Base-by-base conservation (phyloP, 1,284 basidiomycete species). In the Cutaneotrichosporon sp. region DNA sequence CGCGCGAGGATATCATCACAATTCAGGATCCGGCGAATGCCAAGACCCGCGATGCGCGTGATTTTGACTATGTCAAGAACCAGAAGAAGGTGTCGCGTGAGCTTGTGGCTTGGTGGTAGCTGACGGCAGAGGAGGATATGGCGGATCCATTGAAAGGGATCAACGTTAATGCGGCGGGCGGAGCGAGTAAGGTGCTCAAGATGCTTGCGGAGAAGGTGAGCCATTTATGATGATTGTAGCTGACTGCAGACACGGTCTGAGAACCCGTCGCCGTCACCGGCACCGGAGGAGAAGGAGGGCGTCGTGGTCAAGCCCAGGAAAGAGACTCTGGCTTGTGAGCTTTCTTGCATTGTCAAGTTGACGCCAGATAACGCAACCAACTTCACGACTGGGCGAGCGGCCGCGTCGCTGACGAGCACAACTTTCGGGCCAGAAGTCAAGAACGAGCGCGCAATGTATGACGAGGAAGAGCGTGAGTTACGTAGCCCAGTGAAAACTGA, bases 341-440 rank as follows among this genome's bases (percentile, higher is more conserved):
- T 16, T 22, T 2, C 8, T 6, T 2, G 8, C 26, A 26, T 14
- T 22, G 32, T 8, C 2, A 13, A 56, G 14, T 56, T 70, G 31
- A 63, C 49, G 10, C 34, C 38, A 90, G 92, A 94, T 87, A 97
- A 97, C 75, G 85, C 91, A 5, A 92, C 92, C 4, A 91, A 92
- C 6, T 93, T 91, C 75, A 93, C 92, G 0, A 93, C 86, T 38
- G 95, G 95, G n/a, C 83, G 89, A 53, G 86, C 92, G 1, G 94
- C 95, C 32, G 96, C 96, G 2, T 92, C 92, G 2, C 82, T 99
- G 56, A 99, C 97, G 0, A 94, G 91, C 4, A 97, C 96, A 0
- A 89, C 92, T 1, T 85, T 95, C 52, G 91, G 91, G 69, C 89
- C 93, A 6, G 87, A 89, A 62, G 88, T 88, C 6, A 84, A 84